Base-by-base conservation (phyloP, 345 rosid genomes). In the Laguncularia racemosa region DNA sequence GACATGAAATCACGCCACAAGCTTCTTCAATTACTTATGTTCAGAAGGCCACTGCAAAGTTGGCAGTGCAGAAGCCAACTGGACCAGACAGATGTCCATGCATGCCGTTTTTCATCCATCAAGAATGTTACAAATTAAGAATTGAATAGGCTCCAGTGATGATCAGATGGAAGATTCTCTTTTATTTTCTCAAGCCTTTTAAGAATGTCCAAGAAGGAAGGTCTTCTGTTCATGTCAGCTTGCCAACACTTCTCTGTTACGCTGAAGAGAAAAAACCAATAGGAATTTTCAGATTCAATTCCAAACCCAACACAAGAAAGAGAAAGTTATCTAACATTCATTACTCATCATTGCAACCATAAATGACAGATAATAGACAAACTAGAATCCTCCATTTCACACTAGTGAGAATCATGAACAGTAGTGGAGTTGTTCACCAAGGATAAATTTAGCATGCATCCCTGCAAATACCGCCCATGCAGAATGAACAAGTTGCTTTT, bases 171-270 rank as follows among this genome's bases (percentile, higher is more conserved):
- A 33, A 73, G 52, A 57, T 13, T 69, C 68, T 89, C 95, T 81
- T 85, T 86, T 49, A 93, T 82, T 86, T 83, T 89, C 66, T 93
- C 96, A 20, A 93, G 95, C 70, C 66, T 82, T 84, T 89, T 89
- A 63, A 93, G 91, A 46, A 93, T 89, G 26, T 93, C 99, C 77
- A 93, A 67, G 81, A 93, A 93, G 17, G 97, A 64, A 20, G 95
- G 99, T 69, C 97, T 86, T 67, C 51, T 78, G 71, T 76, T 89
- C 97, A 85, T 85, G 76, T 89, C 97, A 13, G 88, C 71, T 0
- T 81, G 81, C 97, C 99, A 93, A 73, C 96, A 93, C 50, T 61
- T 81, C 58, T 76, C 95, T 2, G 91, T 89, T 61, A 93, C 75
- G 12, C 97, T 89, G 46, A 50, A 70, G 57, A 64, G 11, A 13